These are phyloP conservation scores for Apiotrichum mycotoxinovorans DNA, from an alignment of 1,284 basidiomycete genomes.

Conservation along the genomic window DNA sequence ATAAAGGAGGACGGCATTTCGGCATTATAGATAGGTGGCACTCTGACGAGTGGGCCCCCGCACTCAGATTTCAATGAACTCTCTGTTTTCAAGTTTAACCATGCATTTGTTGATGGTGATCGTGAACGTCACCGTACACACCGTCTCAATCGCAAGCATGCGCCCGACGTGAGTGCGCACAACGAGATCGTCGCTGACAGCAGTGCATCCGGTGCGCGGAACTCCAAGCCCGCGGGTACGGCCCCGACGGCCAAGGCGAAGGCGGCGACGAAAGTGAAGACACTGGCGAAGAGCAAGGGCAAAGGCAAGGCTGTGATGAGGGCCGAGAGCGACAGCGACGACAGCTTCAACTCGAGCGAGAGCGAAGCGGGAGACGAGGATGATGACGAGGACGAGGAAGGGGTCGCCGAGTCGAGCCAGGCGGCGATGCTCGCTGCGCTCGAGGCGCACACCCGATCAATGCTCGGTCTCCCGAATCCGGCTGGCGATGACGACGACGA, in stretches of 20 bases:
- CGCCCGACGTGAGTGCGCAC: no score
- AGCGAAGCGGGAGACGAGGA: neutral
- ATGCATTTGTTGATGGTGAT: neutral
- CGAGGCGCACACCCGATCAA: constrained; percentile 43
- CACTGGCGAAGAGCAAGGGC: neutral
- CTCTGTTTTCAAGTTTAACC: no score
- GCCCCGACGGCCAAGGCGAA: neutral
- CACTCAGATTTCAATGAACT: neutral
- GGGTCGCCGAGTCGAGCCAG: constrained; percentile 19
- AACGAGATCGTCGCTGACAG: no score
- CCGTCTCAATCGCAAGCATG: neutral
- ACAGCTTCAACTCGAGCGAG: neutral
- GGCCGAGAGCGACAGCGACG: constrained; percentile 1
- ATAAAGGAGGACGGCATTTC: neutral
- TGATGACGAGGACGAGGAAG: constrained; percentile 17
- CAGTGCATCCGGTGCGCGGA: no score
- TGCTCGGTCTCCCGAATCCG: constrained; percentile 35
- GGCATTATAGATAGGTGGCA: neutral
- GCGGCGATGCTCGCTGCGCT: constrained; percentile 46
- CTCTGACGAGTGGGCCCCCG: neutral
- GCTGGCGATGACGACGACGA: constrained; percentile 25
- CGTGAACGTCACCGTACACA: neutral
- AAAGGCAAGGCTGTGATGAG: neutral
- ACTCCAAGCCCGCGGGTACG: no score
- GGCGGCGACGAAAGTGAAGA: neutral